These are phyloP conservation scores for Diaporthe velutina DNA, from an alignment of 2,329 filamentous ascomycete genomes.

Conservation along the genomic window DNA sequence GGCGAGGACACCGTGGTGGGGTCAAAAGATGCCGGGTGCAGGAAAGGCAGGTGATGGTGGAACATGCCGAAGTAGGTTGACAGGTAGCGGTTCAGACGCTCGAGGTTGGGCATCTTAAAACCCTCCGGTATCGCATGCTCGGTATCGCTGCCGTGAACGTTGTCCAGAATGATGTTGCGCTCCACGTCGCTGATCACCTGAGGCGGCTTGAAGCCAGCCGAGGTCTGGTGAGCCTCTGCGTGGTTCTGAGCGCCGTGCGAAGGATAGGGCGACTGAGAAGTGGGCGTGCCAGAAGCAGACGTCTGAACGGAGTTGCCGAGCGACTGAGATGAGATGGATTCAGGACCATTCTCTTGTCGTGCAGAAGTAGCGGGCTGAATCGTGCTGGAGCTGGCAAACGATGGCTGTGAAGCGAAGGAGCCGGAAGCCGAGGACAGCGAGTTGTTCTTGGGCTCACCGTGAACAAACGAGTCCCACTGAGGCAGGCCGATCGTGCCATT, in stretches of 20 bases:
- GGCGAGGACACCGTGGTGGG: constrained; percentile 85
- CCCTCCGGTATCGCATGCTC: constrained; percentile 88
- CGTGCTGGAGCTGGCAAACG: constrained; percentile 71
- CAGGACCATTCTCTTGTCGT: constrained; percentile 73
- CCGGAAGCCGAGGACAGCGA: constrained; percentile 76
- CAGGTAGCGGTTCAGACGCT: constrained; percentile 89
- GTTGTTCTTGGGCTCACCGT: constrained; percentile 80
- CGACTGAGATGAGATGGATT: constrained; percentile 66
- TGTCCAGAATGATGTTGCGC: constrained; percentile 85
- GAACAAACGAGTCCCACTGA: constrained; percentile 91
- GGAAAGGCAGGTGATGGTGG: constrained; percentile 95
- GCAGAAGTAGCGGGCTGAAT: constrained; percentile 56
- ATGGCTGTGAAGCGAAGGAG: constrained; percentile 76
- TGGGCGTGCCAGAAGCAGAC: constrained; percentile 77
- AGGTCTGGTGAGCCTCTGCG: constrained; percentile 77
- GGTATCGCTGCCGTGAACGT: constrained; percentile 83
- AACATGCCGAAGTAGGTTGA: constrained; percentile 98
- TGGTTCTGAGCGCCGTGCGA: constrained; percentile 77
- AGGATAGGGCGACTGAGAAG: constrained; percentile 79
- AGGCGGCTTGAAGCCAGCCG: constrained; percentile 78
- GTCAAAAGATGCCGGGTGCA: constrained; percentile 92
- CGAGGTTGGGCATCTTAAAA: constrained; percentile 86
- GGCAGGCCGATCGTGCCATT: constrained; percentile 84
- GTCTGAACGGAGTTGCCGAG: constrained; percentile 79
- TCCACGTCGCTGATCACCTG: constrained; percentile 89